Base-by-base conservation (phyloP, 2,329 filamentous ascomycete genomes). In the Aspergillus pseudoviridinutans region DNA sequence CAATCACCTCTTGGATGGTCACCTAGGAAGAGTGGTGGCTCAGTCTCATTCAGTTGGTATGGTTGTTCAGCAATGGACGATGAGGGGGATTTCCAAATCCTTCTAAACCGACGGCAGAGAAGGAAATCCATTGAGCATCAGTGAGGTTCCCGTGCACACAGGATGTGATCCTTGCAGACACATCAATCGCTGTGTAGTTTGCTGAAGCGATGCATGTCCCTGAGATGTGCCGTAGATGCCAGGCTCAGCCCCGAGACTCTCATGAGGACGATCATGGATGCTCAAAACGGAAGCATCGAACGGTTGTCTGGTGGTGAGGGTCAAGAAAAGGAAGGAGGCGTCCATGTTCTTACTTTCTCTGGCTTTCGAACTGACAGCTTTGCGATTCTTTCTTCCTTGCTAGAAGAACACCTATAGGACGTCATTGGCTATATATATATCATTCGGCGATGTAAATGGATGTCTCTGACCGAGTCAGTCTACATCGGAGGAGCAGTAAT, bases 21-120 rank as follows among this genome's bases (percentile, higher is more conserved):
- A 47, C 58, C 47, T 35, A 35, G 28, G 20, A 55, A 14, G 20
- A 47, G 29, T 3, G 25, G 54, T 2, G 49, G 14, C 9, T 49
- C 52, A 10, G 52, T 38, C 35, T 61, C 54, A 22, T 12, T 50
- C 44, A 58, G 47, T 46, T 61, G 57, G 24, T 61, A 62, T 35
- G 61, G 57, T 17, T 46, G 57, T 24, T 54, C 44, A 38, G 60
- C 55, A 24, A 56, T 53, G 3, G 60, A 55, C 3, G 65, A 63
- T 38, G 64, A 63, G 24, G 56, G 50, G 20, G 55, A 17, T 35
- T 58, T 59, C 50, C 60, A 59, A 28, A 51, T 55, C 52, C 60
- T 65, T 56, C 65, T 55, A 58, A 68, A 63, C 42, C 61, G 65
- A 41, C 66, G 68, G 49, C 69, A 71, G 24, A 63, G 53, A 42